Evolutionary conservation across 768 basidiomycete genomes (phyloP).

Genomic region (Pulveroboletus sp.): DNA sequence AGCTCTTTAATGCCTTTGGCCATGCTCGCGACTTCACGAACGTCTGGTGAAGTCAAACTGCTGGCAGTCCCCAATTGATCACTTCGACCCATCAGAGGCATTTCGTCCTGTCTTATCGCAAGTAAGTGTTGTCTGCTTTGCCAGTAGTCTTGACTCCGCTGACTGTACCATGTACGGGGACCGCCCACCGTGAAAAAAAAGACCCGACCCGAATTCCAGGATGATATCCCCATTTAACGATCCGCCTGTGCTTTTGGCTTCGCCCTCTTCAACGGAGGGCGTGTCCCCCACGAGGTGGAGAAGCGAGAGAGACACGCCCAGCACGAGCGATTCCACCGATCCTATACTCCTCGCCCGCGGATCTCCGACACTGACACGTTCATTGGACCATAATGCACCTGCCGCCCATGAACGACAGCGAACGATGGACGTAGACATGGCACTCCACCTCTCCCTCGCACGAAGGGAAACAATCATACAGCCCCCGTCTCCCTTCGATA

Average conservation of each 20-base stretch:
- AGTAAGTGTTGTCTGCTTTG: conserved; percentile 10
- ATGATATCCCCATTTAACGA: conserved; percentile 41
- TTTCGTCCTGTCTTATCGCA: neutral
- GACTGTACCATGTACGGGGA: neutral
- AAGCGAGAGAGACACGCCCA: conserved; percentile 29
- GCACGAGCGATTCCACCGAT: conserved; percentile 40
- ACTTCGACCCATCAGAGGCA: neutral
- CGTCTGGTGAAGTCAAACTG: neutral
- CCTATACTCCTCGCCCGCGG: conserved; percentile 40
- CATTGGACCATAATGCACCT: conserved; percentile 66
- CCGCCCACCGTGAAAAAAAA: neutral
- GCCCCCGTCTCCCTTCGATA: conserved; percentile 33
- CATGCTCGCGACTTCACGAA: too few relatives aligned
- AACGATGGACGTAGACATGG: conserved; percentile 93
- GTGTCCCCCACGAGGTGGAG: conserved; percentile 40
- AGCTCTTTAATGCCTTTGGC: too few relatives aligned
- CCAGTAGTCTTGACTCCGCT: neutral
- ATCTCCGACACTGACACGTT: conserved; percentile 59
- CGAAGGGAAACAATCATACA: conserved; percentile 55
- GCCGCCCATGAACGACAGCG: conserved; percentile 82
- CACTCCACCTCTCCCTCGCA: conserved; percentile 70
- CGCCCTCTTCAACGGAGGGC: conserved; percentile 40
- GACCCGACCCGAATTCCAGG: neutral
- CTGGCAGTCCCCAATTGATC: neutral
- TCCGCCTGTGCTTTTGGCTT: conserved; percentile 30